These are phyloP conservation scores for Pseudogymnoascus sp. DNA, from an alignment of 2,329 filamentous ascomycete species.

Conservation along the genomic window DNA sequence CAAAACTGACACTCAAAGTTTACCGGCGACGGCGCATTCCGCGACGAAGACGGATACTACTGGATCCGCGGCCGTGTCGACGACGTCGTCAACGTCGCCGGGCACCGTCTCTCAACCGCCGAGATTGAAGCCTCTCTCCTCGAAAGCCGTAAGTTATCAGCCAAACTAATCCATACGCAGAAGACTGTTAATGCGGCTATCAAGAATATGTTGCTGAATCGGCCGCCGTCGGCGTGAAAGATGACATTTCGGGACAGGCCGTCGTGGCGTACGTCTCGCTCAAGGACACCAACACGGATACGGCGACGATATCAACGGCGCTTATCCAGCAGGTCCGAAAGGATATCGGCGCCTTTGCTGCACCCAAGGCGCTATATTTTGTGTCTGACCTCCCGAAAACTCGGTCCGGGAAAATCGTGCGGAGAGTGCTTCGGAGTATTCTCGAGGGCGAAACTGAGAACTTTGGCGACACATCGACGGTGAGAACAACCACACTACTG, in stretches of 20 bases:
- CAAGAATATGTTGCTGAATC: slow-evolving; percentile 88
- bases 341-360: slow-evolving; percentile 94
- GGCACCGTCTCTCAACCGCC: slow-evolving; percentile 90
- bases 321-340: slow-evolving; percentile 90
- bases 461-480: slow-evolving; percentile 84
- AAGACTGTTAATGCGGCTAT: too few species aligned
- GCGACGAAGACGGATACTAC: slow-evolving; percentile 98
- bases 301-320: slow-evolving; percentile 82
- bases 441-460: slow-evolving; percentile 97
- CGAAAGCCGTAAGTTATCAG: slow-evolving; percentile 39
- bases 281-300: slow-evolving; percentile 72
- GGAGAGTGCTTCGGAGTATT: slow-evolving; percentile 93
- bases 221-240: slow-evolving; percentile 84
- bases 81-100: slow-evolving; percentile 96
- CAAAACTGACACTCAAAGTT: slow-evolving; percentile 45
- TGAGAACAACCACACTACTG: slow-evolving; percentile 31
- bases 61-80: slow-evolving; percentile 99
- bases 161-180: too few species aligned
- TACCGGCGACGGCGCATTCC: slow-evolving; percentile 86
- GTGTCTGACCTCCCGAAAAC: slow-evolving; percentile 96
- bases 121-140: slow-evolving; percentile 97
- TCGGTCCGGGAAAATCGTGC: slow-evolving; percentile 97
- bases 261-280: slow-evolving; percentile 96
- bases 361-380: slow-evolving; percentile 85
- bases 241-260: slow-evolving; percentile 93